Percentiles rank a stretch among this genome's conserved stretches.
Evolutionary conservation across 2,329 filamentous ascomycete genomes (phyloP).

Genomic region (Aspergillus felis): DNA sequence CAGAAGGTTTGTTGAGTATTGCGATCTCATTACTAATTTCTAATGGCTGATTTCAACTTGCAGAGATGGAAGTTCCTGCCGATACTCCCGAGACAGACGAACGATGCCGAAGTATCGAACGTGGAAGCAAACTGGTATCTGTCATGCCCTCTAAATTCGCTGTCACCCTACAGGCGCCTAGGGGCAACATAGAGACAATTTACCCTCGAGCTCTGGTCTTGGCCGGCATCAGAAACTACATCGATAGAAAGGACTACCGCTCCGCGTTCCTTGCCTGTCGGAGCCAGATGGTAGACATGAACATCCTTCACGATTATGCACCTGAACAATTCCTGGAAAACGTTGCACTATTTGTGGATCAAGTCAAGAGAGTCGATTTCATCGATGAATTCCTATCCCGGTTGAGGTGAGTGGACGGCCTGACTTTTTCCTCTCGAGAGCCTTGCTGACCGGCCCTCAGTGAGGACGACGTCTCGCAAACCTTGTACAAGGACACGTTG

Average conservation of each 20-base stretch:
- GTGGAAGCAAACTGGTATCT: constrained; percentile 80
- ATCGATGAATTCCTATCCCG: constrained; percentile 91
- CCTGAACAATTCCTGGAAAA: constrained; percentile 78
- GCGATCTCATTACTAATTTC: constrained; percentile 18
- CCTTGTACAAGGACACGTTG: constrained; percentile 87
- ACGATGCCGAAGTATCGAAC: constrained; percentile 84
- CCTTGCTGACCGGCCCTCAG: constrained; percentile 36
- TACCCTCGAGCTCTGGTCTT: constrained; percentile 90
- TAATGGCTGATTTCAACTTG: constrained; percentile 18
- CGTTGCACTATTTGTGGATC: constrained; percentile 73
- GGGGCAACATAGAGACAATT: constrained; percentile 93
- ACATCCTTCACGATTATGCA: constrained; percentile 91
- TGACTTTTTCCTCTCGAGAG: neutral
- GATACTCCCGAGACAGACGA: constrained; percentile 93
- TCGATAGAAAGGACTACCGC: constrained; percentile 76
- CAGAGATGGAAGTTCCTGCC: constrained; percentile 74
- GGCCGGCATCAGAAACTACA: constrained; percentile 77
- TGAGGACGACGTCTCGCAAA: constrained; percentile 88
- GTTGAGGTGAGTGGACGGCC: constrained; percentile 55
- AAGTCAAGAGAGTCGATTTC: constrained; percentile 74
- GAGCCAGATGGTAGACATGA: constrained; percentile 94
- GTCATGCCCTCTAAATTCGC: constrained; percentile 85
- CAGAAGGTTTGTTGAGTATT: constrained; percentile 51
- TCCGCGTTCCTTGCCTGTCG: constrained; percentile 84
- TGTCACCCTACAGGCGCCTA: constrained; percentile 87